phyloP scores from a whole-genome alignment of 2,329 filamentous ascomycete species.

The Cladophialophora psammophila region DNA sequence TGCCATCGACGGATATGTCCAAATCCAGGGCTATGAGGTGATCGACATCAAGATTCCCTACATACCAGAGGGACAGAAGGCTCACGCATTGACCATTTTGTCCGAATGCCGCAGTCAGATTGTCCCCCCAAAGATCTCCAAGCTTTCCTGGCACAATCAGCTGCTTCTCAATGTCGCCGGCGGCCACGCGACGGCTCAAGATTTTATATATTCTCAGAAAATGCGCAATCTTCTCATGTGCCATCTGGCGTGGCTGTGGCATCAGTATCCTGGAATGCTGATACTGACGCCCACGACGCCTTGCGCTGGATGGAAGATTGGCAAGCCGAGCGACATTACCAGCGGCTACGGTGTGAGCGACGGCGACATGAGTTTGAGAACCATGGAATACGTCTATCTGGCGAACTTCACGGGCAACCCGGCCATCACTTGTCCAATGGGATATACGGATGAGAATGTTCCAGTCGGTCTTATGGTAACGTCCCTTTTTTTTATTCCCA shows the following conservation, averaged over 20 bases:
- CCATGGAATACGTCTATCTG: conserved; percentile 86
- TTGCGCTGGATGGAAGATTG: conserved; percentile 75
- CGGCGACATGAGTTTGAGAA: conserved; percentile 73
- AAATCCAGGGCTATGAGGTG: conserved; percentile 50
- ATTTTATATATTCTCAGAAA: conserved; percentile 76
- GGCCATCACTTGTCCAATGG: conserved; percentile 75
- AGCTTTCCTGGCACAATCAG: conserved; percentile 39
- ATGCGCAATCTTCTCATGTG: conserved; percentile 79
- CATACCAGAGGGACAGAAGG: conserved; percentile 73
- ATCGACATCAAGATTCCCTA: conserved; percentile 61
- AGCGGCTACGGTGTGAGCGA: conserved; percentile 70
- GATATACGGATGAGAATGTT: conserved; percentile 62
- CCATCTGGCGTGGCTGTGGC: conserved; percentile 75
- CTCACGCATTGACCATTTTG: conserved; percentile 80
- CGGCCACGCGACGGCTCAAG: conserved; percentile 68
- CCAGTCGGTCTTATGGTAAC: conserved; percentile 61
- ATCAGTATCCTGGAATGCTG: conserved; percentile 74
- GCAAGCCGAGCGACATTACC: conserved; percentile 67
- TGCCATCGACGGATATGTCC: conserved; percentile 64
- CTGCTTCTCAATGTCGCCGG: conserved; percentile 70
- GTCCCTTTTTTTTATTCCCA: conserved; percentile 8
- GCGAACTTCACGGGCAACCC: conserved; percentile 84
- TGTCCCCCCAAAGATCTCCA: conserved; percentile 52
- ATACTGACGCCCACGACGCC: conserved; percentile 81
- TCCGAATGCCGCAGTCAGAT: conserved; percentile 68